Evolutionary conservation across 805 yeast genomes (phyloP).

Genomic region (Sugiyamaella valdiviana): DNA sequence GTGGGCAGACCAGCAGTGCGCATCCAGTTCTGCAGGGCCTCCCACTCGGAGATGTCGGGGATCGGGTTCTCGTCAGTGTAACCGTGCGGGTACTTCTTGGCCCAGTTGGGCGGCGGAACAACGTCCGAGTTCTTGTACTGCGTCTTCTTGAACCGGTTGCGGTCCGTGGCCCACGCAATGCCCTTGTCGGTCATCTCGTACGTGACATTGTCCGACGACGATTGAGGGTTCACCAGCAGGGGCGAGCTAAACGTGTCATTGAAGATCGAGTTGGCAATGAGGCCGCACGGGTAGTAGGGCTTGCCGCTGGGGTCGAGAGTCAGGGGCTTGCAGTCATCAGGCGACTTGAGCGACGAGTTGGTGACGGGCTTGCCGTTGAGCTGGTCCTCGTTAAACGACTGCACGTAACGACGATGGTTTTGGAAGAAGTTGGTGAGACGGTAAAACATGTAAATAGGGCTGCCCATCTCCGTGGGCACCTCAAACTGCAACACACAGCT

Average conservation of each 20-base stretch:
- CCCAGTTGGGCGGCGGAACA: constrained; percentile 96
- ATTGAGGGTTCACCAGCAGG: constrained; percentile 31
- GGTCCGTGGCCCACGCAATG: constrained; percentile 84
- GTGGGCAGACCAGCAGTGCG: constrained; percentile 90
- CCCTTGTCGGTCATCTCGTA: constrained; percentile 46
- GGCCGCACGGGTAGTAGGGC: constrained; percentile 87
- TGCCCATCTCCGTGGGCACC: constrained; percentile 61
- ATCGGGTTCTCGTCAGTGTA: constrained; percentile 68
- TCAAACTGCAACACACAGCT: constrained; percentile 67
- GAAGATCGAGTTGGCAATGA: constrained; percentile 87
- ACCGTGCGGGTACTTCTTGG: constrained; percentile 70
- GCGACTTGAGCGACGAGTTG: constrained; percentile 41
- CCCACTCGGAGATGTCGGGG: constrained; percentile 72
- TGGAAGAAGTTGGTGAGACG: constrained; percentile 86
- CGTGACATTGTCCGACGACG: constrained; percentile 25
- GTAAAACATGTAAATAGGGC: constrained; percentile 74
- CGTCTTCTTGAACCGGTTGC: constrained; percentile 65
- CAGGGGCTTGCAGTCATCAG: constrained; percentile 58
- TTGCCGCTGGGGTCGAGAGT: constrained; percentile 45
- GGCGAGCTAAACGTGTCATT: constrained; percentile 75
- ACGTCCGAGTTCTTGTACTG: constrained; percentile 59
- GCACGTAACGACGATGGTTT: constrained; percentile 90
- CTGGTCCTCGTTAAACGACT: constrained; percentile 75
- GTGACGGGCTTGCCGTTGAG: constrained; percentile 67
- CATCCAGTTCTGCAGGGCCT: constrained; percentile 95